These are phyloP conservation scores for Xylaria palmicola DNA, from an alignment of 495 filamentous ascomycete genomes.

Conservation along the genomic window DNA sequence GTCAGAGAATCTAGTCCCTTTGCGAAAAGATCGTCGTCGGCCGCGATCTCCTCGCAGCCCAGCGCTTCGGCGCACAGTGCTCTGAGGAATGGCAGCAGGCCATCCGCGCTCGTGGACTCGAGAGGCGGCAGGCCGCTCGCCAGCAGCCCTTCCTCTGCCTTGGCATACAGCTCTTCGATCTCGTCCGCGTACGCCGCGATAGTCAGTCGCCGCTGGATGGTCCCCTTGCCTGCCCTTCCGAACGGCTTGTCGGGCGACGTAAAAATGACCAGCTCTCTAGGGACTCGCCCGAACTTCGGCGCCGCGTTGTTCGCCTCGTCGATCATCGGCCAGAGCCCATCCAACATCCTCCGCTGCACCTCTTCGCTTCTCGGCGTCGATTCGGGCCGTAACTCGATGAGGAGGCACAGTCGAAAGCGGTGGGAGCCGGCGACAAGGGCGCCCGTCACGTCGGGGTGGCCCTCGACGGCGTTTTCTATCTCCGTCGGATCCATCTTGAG, in stretches of 20 bases:
- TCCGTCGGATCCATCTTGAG: constrained; percentile 55
- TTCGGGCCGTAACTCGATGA: constrained; percentile 43
- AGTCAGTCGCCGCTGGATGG: constrained; percentile 5
- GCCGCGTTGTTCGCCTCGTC: constrained; percentile 22
- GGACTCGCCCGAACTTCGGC: constrained; percentile 6
- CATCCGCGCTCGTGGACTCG: neutral
- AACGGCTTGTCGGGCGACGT: constrained; percentile 12
- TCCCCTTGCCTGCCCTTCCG: constrained; percentile 7
- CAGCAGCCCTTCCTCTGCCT: constrained; percentile 6
- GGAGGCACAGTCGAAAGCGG: constrained; percentile 43
- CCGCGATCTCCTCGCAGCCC: neutral
- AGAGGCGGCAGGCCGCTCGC: neutral
- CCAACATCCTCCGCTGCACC: neutral
- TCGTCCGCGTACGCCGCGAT: constrained; percentile 4
- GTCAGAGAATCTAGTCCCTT: constrained; percentile 11
- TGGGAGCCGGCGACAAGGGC: constrained; percentile 47
- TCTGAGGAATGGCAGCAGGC: neutral
- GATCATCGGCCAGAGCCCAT: constrained; percentile 23
- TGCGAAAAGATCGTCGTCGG: constrained; percentile 7
- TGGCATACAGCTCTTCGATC: constrained; percentile 11
- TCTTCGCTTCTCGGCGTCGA: neutral
- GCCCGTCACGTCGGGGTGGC: constrained; percentile 37
- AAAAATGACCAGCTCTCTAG: constrained; percentile 6
- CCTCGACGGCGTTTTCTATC: constrained; percentile 42
- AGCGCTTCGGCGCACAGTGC: neutral